Evolutionary conservation across 345 rosid genomes (phyloP).

Genomic region (Schrenkiella parvula): DNA sequence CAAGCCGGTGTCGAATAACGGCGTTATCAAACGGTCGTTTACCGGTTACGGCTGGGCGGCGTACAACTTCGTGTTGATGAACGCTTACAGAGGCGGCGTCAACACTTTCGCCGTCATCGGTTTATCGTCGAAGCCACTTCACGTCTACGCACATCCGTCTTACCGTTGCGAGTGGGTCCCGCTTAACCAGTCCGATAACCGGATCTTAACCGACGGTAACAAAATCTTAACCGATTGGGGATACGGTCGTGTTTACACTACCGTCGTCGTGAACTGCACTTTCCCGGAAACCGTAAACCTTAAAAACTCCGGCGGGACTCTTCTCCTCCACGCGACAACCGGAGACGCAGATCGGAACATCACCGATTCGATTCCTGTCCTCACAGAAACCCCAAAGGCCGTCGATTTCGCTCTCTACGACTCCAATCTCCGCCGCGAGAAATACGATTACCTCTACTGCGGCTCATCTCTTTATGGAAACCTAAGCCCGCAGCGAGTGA

Average conservation of each 20-base stretch:
- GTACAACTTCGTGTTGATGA: slow-evolving; percentile 77
- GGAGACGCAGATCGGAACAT: slow-evolving; percentile 52
- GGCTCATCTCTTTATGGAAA: slow-evolving; percentile 80
- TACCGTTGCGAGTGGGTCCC: slow-evolving; percentile 78
- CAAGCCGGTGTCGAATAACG: slow-evolving; percentile 31
- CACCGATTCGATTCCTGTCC: slow-evolving; percentile 57
- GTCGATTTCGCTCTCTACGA: slow-evolving; percentile 39
- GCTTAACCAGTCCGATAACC: slow-evolving; percentile 20
- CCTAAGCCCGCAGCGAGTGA: slow-evolving; percentile 69
- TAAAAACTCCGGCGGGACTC: slow-evolving; percentile 66
- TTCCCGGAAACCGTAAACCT: slow-evolving; percentile 46
- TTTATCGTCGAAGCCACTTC: slow-evolving; percentile 80
- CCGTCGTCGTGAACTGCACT: slow-evolving; percentile 83
- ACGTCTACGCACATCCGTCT: slow-evolving; percentile 56
- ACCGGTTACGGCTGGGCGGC: slow-evolving; percentile 73
- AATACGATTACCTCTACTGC: slow-evolving; percentile 77
- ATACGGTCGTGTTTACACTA: slow-evolving; percentile 85
- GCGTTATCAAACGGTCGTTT: slow-evolving; percentile 56
- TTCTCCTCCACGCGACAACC: slow-evolving; percentile 59
- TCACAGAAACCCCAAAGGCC: slow-evolving; percentile 42
- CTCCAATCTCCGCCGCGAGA: slow-evolving; percentile 31
- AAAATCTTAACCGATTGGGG: slow-evolving; percentile 97
- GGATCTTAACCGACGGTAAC: slow-evolving; percentile 36
- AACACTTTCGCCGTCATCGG: slow-evolving; percentile 70
- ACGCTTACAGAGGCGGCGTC: slow-evolving; percentile 77